These are phyloP conservation scores for Ogataea pilisensis DNA, from an alignment of 805 yeast genomes.

Conservation along the genomic window DNA sequence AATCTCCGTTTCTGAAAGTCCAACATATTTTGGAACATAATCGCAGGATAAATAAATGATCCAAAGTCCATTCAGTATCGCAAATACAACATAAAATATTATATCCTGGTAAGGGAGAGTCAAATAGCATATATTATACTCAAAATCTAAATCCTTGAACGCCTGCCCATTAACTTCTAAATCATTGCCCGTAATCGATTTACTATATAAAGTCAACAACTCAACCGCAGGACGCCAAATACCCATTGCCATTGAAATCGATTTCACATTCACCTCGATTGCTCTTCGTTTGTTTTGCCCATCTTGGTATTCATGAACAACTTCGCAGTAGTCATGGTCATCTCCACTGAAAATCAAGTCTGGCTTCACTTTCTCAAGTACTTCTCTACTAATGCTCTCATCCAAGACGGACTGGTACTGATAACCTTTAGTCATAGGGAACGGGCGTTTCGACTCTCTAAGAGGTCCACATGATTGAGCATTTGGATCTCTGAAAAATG, in stretches of 20 bases:
- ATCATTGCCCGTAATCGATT: constrained; percentile 1
- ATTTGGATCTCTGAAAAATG: constrained; percentile 67
- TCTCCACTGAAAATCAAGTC: constrained; percentile 80
- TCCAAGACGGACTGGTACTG: constrained; percentile 92
- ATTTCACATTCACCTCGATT: constrained; percentile 77
- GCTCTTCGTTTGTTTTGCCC: constrained; percentile 6
- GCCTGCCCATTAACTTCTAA: constrained; percentile 4
- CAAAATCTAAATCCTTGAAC: constrained; percentile 24
- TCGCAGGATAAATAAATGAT: constrained; percentile 6
- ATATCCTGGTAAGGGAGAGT: constrained; percentile 43
- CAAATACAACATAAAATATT: constrained; percentile 33
- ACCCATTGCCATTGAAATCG: constrained; percentile 93
- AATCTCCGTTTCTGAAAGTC: constrained; percentile 5
- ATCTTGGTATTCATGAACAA: constrained; percentile 8
- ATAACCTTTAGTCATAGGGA: constrained; percentile 70
- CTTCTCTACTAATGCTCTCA: constrained; percentile 49
- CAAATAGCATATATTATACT: constrained; percentile 41
- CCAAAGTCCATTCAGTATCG: constrained; percentile 25
- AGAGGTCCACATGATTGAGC: constrained; percentile 66
- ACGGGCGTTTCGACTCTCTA: constrained; percentile 61
- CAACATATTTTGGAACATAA: constrained; percentile 3
- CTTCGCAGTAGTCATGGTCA: constrained; percentile 87
- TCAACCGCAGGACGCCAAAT: constrained; percentile 83
- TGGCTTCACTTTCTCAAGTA: constrained; percentile 62
- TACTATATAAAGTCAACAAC: constrained; percentile 52